Conservation (phyloP, 208 protist genomes). For the Trypanosoma caninum region DNA sequence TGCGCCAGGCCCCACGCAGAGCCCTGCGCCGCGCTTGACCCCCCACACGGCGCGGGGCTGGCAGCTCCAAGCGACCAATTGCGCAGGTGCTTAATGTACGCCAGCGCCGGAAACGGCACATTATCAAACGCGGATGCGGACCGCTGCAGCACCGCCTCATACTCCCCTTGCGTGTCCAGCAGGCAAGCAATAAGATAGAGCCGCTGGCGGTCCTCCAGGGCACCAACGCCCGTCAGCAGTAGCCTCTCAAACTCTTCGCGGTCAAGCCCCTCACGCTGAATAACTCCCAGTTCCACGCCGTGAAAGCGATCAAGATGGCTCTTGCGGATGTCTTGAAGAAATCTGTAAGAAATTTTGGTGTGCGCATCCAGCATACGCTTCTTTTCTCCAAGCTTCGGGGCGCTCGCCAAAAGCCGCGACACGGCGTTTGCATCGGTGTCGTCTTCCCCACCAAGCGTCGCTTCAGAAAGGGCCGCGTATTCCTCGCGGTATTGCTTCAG, state of each 20-base stretch:
- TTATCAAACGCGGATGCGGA: slow-evolving; percentile 8
- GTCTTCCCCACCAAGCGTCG: slow-evolving; percentile 26
- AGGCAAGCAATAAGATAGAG: slow-evolving; percentile 81
- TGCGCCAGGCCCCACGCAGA: slow-evolving; percentile 87
- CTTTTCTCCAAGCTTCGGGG: slow-evolving; percentile 71
- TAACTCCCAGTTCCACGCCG: slow-evolving; percentile 73
- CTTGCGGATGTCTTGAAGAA: slow-evolving; percentile 64
- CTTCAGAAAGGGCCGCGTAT: slow-evolving; percentile 56
- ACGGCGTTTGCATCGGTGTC: slow-evolving; percentile 58
- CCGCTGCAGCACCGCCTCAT: slow-evolving; percentile 33
- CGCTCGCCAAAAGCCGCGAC: slow-evolving; percentile 72
- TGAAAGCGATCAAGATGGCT: slow-evolving; percentile 78
- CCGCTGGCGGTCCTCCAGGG: slow-evolving; percentile 65
- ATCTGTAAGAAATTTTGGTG: slow-evolving; percentile 72
- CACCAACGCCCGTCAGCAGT: slow-evolving; percentile 40
- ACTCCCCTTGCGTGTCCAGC: slow-evolving; percentile 46
- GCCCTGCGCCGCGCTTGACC: slow-evolving; percentile 32
- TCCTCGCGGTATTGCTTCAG: slow-evolving; percentile 70
- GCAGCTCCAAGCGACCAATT: slow-evolving; percentile 48
- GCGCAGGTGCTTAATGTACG: slow-evolving; percentile 77
- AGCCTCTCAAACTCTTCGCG: slow-evolving; percentile 64
- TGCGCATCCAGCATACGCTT: slow-evolving; percentile 85
- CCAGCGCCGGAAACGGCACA: slow-evolving; percentile 55
- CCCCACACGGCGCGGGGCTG: slow-evolving; percentile 5
- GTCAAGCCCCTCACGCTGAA: slow-evolving; percentile 68